phyloP scores from a whole-genome alignment of 225 moss, liverwort and hornwort species.

The Lunularia cruciata region DNA sequence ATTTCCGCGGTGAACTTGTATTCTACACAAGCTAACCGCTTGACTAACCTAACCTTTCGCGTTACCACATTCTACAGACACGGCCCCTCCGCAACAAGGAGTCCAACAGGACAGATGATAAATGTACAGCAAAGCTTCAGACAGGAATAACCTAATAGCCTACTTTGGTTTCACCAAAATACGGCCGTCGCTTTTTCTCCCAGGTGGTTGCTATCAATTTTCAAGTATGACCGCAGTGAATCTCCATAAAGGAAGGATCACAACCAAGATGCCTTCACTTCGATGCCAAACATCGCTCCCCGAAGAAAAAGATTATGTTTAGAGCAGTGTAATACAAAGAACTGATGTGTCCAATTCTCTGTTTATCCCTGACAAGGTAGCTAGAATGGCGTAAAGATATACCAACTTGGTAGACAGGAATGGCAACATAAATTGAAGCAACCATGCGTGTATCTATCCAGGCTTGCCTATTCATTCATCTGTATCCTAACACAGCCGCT shows the following conservation, averaged over 20 bases:
- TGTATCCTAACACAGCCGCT: too few species aligned
- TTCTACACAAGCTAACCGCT: not conserved
- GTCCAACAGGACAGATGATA: not conserved
- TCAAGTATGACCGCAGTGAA: too few species aligned
- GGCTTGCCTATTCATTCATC: not conserved
- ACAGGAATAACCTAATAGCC: not conserved
- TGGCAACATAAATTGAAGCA: not conserved
- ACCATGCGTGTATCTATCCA: too few species aligned
- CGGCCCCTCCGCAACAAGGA: constrained; percentile 4
- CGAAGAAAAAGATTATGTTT: too few species aligned
- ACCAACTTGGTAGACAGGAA: not conserved
- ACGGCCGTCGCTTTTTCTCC: not conserved
- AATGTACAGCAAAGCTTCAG: constrained; percentile 3
- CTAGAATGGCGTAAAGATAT: too few species aligned
- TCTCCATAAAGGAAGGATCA: too few species aligned
- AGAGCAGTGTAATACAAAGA: too few species aligned
- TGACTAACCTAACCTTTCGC: not conserved
- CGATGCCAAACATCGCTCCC: too few species aligned
- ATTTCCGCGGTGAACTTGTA: not conserved
- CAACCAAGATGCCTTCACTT: too few species aligned
- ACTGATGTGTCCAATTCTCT: too few species aligned
- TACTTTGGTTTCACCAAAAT: not conserved
- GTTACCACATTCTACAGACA: not conserved
- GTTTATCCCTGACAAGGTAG: too few species aligned
- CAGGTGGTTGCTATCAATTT: not conserved